Evolutionary conservation across 2,329 filamentous ascomycete genomes (phyloP).

Genomic region (Domatiomyces catenatus): DNA sequence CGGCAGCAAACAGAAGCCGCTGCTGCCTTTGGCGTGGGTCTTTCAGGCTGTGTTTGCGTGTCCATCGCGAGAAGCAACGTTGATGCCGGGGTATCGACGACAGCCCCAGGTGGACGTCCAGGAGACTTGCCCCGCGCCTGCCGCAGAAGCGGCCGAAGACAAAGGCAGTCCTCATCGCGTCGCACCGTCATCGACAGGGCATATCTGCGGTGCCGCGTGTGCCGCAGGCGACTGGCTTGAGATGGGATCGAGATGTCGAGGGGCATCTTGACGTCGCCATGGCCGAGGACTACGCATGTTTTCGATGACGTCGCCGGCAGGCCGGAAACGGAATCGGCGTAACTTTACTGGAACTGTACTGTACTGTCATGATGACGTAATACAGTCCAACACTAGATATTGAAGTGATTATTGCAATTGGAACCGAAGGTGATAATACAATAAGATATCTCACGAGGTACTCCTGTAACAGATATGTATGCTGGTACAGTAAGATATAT

Average conservation of each 20-base stretch:
- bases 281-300: not conserved
- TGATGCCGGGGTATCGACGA: slow-evolving; percentile 17
- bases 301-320: not conserved
- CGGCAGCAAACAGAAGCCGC: slow-evolving; percentile 23
- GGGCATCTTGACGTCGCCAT: not conserved
- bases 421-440: no score
- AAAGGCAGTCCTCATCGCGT: slow-evolving; percentile 34
- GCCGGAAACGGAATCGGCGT: not conserved
- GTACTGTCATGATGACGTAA: no score
- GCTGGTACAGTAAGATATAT: no score
- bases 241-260: not conserved
- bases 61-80: slow-evolving; percentile 13
- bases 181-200: not conserved
- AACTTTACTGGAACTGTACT: no score
- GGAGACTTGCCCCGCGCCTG: slow-evolving; percentile 20
- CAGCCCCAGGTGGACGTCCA: slow-evolving; percentile 10
- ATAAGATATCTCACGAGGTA: no score
- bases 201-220: not conserved
- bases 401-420: no score
- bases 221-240: not conserved
- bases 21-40: slow-evolving; percentile 18
- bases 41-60: slow-evolving; percentile 14
- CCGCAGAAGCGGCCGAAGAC: slow-evolving; percentile 36
- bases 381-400: no score
- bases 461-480: no score